Evolutionary conservation across 345 rosid genomes (phyloP).

Genomic region (Corchorus capsularis): DNA sequence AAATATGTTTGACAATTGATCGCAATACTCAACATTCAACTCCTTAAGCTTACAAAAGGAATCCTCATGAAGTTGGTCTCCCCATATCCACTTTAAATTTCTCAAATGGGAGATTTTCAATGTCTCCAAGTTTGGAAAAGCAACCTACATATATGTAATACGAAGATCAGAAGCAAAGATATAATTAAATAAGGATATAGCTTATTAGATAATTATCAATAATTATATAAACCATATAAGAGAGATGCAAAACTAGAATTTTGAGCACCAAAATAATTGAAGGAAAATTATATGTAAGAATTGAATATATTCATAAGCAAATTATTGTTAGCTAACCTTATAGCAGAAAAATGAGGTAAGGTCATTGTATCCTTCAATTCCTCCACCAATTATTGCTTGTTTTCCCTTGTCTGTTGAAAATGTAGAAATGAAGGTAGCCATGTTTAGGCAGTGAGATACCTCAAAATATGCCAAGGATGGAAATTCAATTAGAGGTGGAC

Average conservation of each 20-base stretch:
- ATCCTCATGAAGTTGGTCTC: background rate
- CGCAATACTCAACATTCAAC: background rate
- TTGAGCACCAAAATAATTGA: no score
- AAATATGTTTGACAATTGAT: background rate
- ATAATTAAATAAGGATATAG: no score
- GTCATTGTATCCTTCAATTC: background rate
- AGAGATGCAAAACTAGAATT: no score
- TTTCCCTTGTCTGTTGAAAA: background rate
- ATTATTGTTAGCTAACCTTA: background rate
- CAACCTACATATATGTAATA: background rate
- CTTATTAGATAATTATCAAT: no score
- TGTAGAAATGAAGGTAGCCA: background rate
- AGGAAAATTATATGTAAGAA: background rate
- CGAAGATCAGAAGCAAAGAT: no score
- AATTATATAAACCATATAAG: no score
- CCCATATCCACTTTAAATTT: background rate
- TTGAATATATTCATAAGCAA: no score
- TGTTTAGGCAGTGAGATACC: background rate
- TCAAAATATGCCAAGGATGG: background rate
- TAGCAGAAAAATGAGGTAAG: background rate
- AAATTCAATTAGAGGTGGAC: background rate
- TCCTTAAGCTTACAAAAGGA: background rate
- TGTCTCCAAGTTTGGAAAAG: background rate
- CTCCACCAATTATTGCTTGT: background rate
- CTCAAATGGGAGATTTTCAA: background rate